Base-by-base conservation (phyloP, 108 stramenopile species). In the Discostella pseudostelligera region DNA sequence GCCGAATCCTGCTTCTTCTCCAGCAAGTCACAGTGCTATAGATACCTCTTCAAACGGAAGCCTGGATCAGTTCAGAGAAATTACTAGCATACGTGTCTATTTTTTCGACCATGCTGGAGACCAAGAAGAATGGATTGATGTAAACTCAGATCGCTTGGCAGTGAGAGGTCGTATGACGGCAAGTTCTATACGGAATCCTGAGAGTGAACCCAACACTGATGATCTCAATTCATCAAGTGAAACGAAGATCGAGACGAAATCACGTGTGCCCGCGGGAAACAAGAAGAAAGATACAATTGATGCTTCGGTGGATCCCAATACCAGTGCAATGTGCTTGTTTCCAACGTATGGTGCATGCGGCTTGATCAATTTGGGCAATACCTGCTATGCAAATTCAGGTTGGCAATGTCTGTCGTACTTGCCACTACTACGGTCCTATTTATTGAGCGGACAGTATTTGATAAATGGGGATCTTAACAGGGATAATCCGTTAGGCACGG, bases 371-470 rank as follows among this genome's bases (percentile, higher is more conserved):
- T 71, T 95, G 37, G 93, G 93, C n/a, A 98, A 98, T 64, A 97
- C 97, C 10, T 98, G 97, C 82, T 98, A 96, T 74, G 78, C 88
- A 7, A 97, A 96, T 59, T 81, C 96, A 16, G 95, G 94, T n/a
- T 69, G 96, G 54, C 96, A 98, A 69, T 97, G 96, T 63, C 82
- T 98, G 62, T 80, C 85, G 20, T 93, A 96, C 78, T 63, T 95
- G 67, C 96, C 95, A 3, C 62, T 96, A 13, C 49, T 97, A 22
- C 76, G 96, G 44, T 71, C 95, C 14, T 97, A 95, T 69, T 67
- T 98, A 50, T 76, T 98, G 12, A 86, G 82, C 54, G 81, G 73
- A 17, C 87, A 85, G 57, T 96, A 82, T 72, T 87, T 83, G 70
- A 55, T 85, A 9, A 69, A 67, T 22, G 84, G 82, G 32, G 97